Base-by-base conservation (phyloP, 345 rosid genomes). In the Cardiospermum halicacabum region DNA sequence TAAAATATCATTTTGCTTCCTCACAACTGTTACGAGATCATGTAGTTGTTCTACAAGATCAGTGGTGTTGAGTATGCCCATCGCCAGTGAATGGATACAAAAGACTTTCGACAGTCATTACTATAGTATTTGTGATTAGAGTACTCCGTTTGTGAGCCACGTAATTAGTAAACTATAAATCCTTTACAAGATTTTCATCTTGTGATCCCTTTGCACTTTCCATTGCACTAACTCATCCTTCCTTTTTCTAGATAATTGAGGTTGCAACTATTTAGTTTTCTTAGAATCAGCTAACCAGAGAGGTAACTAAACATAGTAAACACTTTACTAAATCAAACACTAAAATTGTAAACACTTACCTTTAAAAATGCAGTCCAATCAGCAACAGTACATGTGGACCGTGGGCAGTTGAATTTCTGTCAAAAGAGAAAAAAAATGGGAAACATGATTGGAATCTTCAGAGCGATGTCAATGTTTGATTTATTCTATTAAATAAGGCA, bases 381-480 rank as follows among this genome's bases (percentile, higher is more conserved):
- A 56, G 86, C 69, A 74, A 72, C 65, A 58, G 94, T 81, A 67
- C 84, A 86, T 31, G 74, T 60, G 69, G 91, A 81, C 77, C 89
- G 88, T 68, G 96, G 98, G 31, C 92, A 90, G 79, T 90, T 86
- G 80, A 93, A 90, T 86, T 93, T 93, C 98, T 93, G 65, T 68
- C 69, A 54, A 39, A 58, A 27, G 71, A 72, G 62, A 58, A 47
- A 69, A 40, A 13, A n/a, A 18, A 42, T 12, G 74, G 65, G 74
- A 48, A 50, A 11, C 22, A 56, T 64, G 37, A 21, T 34, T 7
- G 21, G 43, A n/a, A 53, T 60, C n/a, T n/a, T 60, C 70, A 72
- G 51, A 72, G 32, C 45, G 65, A 69, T 53, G 12, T 24, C 57
- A 60, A 60, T 49, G 36, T 34, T 42, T 22, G n/a, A n/a, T n/a